Base-by-base conservation (phyloP, 192 early-diverging fungal species). In the Backusella morwellensis region DNA sequence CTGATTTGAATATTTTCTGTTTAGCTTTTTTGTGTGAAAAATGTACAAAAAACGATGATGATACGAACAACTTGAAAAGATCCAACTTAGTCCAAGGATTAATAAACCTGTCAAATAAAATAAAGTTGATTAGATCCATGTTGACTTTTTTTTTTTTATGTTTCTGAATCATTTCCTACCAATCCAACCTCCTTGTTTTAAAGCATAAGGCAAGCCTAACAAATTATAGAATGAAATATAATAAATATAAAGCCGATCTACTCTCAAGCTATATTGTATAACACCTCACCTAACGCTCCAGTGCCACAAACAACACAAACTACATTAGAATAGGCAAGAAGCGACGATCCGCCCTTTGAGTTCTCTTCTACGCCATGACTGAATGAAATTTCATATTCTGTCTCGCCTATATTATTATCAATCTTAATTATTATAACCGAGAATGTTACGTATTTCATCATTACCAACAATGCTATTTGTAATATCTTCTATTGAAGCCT, bases 231-330 rank as follows among this genome's bases (percentile, higher is more conserved):
- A 44, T 17, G 14, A 40, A 44, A 14, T 44, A 29, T 29, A 0
- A 29, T 29, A 1, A 29, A 44, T 15, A 44, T 44, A 44, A 44
- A 44, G 12, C 42, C 14, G 12, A 12, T 44, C 4, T 44, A 44
- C 11, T 0, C 14, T 40, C 9, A 40, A 11, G 38, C 11, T 40
- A 11, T 40, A 17, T 44, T 44, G 1, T 17, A 12, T 17, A 44
- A 15, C 15, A 15, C 15, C 42, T 44, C 15, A 44, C 42, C 42
- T 29, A 95, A 85, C 34, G 94, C 86, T 15, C 95, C 95, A 11
- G 91, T 92, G 36, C 94, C 94, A 23, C 91, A 91, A 21, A 92
- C 90, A 29, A 92, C 91, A 77, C 94, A 95, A n/a, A 89, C 83
- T 9, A 91, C 80, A 74, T 88, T 89, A 14, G 86, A 81, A 47